phyloP scores from a whole-genome alignment of 208 protist genomes.

The Zelonia costaricensis region DNA sequence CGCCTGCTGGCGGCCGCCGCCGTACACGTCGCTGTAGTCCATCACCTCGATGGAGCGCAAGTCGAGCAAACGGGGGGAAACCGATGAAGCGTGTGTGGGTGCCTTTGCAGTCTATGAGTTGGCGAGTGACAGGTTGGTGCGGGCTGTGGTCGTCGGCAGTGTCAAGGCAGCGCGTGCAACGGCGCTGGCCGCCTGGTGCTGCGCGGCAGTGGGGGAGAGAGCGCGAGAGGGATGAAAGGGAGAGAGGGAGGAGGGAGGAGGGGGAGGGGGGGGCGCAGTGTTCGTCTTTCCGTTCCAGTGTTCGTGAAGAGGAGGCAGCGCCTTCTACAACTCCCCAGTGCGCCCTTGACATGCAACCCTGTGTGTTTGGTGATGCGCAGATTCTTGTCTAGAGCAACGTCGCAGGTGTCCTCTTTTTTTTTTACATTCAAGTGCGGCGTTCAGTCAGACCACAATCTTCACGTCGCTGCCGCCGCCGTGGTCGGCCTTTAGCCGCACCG shows the following conservation, averaged over 20 bases:
- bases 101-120: too few species aligned
- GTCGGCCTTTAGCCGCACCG: constrained; percentile 57
- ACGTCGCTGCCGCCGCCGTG: constrained; percentile 23
- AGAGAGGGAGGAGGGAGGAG: not conserved
- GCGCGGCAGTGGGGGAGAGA: not conserved
- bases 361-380: too few species aligned
- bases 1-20: constrained; percentile 3
- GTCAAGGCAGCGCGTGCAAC: too few species aligned
- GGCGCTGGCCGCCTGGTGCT: too few species aligned
- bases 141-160: too few species aligned
- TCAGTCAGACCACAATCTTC: constrained; percentile 34
- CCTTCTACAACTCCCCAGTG: too few species aligned
- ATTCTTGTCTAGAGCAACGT: too few species aligned
- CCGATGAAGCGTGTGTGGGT: not conserved
- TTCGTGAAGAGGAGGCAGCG: too few species aligned
- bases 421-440: too few species aligned
- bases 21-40: constrained; percentile 6
- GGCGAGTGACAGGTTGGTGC: too few species aligned
- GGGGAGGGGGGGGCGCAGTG: not conserved
- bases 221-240: not conserved
- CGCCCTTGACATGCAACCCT: too few species aligned
- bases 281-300: not conserved
- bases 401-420: too few species aligned
- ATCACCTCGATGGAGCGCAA: not conserved
- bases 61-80: not conserved